Evolutionary conservation across 129 eudicot genomes (phyloP), one percentile per base, ranked within the genome.

Genomic region (Rutidosis leptorrhynchoides): DNA sequence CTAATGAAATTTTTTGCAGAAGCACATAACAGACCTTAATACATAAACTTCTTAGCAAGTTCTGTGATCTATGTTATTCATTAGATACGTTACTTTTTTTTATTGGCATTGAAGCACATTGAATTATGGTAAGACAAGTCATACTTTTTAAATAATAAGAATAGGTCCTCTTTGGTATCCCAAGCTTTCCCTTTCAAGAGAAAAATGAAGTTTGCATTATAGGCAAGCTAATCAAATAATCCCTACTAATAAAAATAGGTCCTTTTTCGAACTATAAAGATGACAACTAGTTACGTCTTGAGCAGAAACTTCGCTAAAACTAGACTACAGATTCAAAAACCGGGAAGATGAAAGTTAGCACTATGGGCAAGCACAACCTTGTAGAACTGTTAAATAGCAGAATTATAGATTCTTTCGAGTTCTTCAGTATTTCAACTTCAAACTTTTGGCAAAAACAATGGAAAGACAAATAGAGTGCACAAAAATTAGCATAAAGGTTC

Each of bases 31-130:
- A 58, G 10, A 58, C 60, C 59, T 45, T 43, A 27, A 58, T 6
- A 20, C 67, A 58, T 26, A 70, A 25, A 40, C 55, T 25, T 69
- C 43, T 57, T 69, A 58, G 27, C 65, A 69, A 43, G 56, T 40
- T 60, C 40, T 19, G 27, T 7, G 14, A 7, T 26, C 27, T 29
- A 26, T 40, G 28, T 5, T 2, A 58, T 58, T 40, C 75, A 19
- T 24, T 27, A 60, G 35, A 64, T 24, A 8, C 25, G 55, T 12
- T 40, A 12, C 14, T 40, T 40, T 40, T 32, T 32, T 32, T 40
- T 40, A 12, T 40, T 40, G 16, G 46, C 5, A 40, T 40, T 14
- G 46, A 40, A 40, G 46, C 46, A 12, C 46, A 2, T 12, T 40
- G 12, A 15, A 11, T 37, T 40, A 40, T 40, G 46, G n/a, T 16